Base-by-base conservation (phyloP, 495 filamentous ascomycete species). In the Cudoniella acicularis region DNA sequence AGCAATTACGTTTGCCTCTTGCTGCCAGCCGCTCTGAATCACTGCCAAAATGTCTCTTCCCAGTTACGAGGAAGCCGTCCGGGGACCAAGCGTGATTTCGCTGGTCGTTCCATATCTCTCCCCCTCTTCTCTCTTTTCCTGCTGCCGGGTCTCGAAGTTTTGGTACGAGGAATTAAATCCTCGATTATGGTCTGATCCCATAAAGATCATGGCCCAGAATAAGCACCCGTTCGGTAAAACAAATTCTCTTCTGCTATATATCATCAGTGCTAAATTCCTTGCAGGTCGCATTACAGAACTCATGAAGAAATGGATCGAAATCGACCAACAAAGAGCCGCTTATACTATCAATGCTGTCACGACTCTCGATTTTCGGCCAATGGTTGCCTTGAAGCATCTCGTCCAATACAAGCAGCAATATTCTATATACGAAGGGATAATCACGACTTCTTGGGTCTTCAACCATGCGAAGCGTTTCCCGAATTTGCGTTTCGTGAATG, bases 141-240 rank as follows among this genome's bases (percentile, higher is more conserved):
- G 17, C 3, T 62, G 42, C 59, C 46, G 46, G 30, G 42, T 56
- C 2, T 43, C 25, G 22, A 66, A 46, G 41, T 16, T 56, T 16
- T 56, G 21, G 25, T 20, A 59, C 40, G 36, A 24, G 0, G 11
- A 27, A 11, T 51, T 53, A 21, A 27, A 9, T 10, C 13, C 45
- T 1, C 9, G 27, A 3, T 53, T 67, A 2, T 67, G 64, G 64
- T 21, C 8, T 18, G 57, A 67, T 30, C 64, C 64, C 4, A 26
- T 62, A 10, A 56, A 49, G 18, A 27, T 56, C 17, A 43, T 57
- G 0, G 49, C 49, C 4, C 23, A 21, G 2, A 47, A 21, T 0
- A 22, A 23, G 0, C 45, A 26, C 6, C 63, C 63, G n/a, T 61
- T 55, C 41, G 24, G 58, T 62, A 55, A 16, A 49, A 8, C 6